Base-by-base conservation (phyloP, 306 rosid genomes). In the Lathyrus oleraceus region DNA sequence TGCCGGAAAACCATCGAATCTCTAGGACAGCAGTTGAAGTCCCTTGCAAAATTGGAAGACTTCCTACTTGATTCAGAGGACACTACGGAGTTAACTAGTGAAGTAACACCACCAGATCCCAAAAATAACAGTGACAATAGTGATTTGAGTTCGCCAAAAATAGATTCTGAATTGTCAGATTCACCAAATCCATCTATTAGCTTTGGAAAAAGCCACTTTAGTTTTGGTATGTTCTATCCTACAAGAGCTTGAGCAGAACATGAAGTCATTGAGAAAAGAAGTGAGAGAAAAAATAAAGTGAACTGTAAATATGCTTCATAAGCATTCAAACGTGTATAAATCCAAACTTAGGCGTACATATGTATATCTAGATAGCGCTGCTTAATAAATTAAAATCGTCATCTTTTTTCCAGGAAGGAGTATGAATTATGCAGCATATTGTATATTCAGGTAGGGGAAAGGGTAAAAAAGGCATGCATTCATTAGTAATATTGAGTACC, bases 1-100 rank as follows among this genome's bases (percentile, higher is more conserved):
- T 90, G 96, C 77, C 83, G 85, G 56, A 88, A 90, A 81, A 90
- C 95, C 57, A 86, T 90, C 10, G 90, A 85, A 36, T 87, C 91
- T 61, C 91, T 90, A 70, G 91, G 90, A 38, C 76, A 67, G 63
- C 89, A 87, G 74, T 73, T 90, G 49, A 82, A 77, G 79, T 86
- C 95, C 64, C 91, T 90, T 67, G 86, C 90, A 45, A 75, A 85
- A 19, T 62, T 87, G 53, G 96, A 90, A 65, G 95, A 87, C 64
- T 75, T 86, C 63, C 67, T 87, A 32, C 57, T 81, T 63, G 94
- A 90, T 79, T 79, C 85, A 9, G 85, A 79, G 70, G 68, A 53
- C 53, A 75, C 83, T 32, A 4, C 4, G 66, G 83, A 80, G 51
- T 77, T 75, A 17, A 59, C 56, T 43, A 16, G 38, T 72, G 80